Conservation (phyloP, 306 rosid species). For the Medicago arabica region DNA sequence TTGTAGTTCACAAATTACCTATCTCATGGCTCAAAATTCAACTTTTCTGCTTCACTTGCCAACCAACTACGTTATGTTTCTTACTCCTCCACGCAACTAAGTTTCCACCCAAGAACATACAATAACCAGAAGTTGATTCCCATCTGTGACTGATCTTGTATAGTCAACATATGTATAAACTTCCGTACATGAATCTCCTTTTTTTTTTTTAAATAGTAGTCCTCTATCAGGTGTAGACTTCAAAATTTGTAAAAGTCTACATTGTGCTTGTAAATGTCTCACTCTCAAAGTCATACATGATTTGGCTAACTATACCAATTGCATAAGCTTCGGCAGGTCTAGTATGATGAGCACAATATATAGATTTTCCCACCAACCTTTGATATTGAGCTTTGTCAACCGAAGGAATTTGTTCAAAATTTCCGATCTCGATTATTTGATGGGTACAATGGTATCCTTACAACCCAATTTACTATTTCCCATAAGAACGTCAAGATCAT, state of each 20-base stretch:
- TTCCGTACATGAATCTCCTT: not conserved
- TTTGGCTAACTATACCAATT: not conserved
- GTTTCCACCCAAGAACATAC: not conserved
- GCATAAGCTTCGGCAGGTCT: constrained; percentile 3
- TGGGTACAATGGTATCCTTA: constrained; percentile 1
- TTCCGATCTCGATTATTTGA: not conserved
- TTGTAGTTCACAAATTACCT: not conserved
- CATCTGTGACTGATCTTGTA: not conserved
- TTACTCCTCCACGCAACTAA: not conserved
- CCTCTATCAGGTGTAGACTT: not conserved
- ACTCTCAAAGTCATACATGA: not conserved
- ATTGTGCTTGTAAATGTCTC: constrained; percentile 8
- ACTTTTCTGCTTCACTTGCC: constrained; percentile 1
- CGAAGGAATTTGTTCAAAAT: not conserved
- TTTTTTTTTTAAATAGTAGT: not conserved
- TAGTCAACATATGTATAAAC: not conserved
- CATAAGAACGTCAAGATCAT: not conserved
- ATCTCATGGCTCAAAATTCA: not conserved
- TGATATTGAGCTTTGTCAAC: not conserved
- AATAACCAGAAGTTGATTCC: not conserved
- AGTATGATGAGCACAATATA: not conserved
- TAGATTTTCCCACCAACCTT: not conserved
- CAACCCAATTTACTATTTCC: constrained; percentile 5
- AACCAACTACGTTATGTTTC: not conserved
- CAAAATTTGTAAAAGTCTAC: not conserved